These are phyloP conservation scores for Botrytis medusae DNA, from an alignment of 2,329 filamentous ascomycete species.

Conservation along the genomic window DNA sequence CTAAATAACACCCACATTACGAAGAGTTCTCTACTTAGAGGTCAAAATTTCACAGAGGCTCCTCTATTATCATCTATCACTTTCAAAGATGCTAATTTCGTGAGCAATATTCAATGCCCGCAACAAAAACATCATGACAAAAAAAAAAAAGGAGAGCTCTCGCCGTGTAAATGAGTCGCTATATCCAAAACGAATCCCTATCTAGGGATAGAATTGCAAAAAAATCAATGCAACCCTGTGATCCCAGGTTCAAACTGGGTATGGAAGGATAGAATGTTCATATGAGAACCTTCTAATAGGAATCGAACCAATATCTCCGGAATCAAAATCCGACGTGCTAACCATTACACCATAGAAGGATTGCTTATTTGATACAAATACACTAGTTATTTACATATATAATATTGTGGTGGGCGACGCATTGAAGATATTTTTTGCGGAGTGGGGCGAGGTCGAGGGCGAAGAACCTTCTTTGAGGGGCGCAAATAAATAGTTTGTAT, in stretches of 20 bases:
- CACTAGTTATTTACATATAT: background rate
- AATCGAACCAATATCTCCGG: constrained; percentile 14
- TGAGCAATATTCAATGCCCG: background rate
- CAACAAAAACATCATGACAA: background rate
- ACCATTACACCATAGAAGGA: constrained; percentile 16
- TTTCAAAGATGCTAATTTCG: too few relatives aligned
- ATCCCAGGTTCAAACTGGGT: background rate
- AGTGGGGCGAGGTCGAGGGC: background rate
- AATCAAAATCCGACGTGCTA: constrained; percentile 1
- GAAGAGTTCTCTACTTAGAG: too few relatives aligned
- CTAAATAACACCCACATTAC: too few relatives aligned
- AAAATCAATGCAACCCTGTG: background rate
- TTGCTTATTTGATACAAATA: background rate
- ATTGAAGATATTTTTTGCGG: background rate
- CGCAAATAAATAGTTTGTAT: background rate
- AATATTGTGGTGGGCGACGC: background rate
- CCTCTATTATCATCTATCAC: too few relatives aligned
- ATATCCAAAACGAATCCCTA: background rate
- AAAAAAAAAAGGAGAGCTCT: background rate
- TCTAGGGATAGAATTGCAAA: too few relatives aligned
- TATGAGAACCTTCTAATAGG: background rate
- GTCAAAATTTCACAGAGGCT: too few relatives aligned
- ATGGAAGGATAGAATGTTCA: constrained; percentile 7
- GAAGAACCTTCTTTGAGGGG: background rate
- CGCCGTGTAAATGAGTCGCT: background rate